phyloP scores from a whole-genome alignment of 2,329 filamentous ascomycete genomes.

The Colletotrichum tropicicola region DNA sequence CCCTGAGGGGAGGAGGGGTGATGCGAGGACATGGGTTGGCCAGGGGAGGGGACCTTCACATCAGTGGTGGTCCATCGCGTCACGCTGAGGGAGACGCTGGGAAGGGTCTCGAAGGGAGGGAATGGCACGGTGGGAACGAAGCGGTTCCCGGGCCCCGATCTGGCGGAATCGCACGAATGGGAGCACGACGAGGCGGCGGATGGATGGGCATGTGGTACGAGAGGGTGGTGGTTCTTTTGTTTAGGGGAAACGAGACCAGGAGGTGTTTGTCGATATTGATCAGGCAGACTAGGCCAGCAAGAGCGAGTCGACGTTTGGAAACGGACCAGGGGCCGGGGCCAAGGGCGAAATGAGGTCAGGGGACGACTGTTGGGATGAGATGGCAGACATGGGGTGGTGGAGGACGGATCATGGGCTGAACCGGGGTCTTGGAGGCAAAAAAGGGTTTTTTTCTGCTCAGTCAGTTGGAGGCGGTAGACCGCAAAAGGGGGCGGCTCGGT shows the following conservation, averaged over 20 bases:
- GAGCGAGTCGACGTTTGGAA: constrained; percentile 21
- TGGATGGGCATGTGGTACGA: neutral
- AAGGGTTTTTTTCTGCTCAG: neutral
- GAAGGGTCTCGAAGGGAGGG: neutral
- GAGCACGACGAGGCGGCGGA: too few relatives aligned
- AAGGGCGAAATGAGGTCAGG: constrained; percentile 23
- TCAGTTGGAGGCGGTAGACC: too few relatives aligned
- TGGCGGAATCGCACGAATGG: constrained; percentile 18
- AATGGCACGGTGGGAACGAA: neutral
- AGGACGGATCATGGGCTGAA: neutral
- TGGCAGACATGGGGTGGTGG: constrained; percentile 9
- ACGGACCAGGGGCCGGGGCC: neutral
- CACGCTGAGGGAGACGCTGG: neutral
- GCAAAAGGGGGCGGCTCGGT: constrained; percentile 11
- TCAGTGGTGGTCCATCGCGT: neutral
- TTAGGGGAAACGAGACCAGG: constrained; percentile 23
- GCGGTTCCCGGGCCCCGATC: neutral
- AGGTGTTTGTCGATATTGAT: constrained; percentile 1
- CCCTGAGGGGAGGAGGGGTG: neutral
- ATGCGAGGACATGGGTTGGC: neutral
- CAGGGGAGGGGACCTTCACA: neutral
- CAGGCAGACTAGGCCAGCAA: neutral
- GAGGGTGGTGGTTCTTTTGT: constrained; percentile 12
- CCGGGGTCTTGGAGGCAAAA: neutral
- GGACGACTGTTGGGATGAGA: constrained; percentile 3